Conservation (phyloP, 75 land plant genomes). For the Isoetes taiwanensis region DNA sequence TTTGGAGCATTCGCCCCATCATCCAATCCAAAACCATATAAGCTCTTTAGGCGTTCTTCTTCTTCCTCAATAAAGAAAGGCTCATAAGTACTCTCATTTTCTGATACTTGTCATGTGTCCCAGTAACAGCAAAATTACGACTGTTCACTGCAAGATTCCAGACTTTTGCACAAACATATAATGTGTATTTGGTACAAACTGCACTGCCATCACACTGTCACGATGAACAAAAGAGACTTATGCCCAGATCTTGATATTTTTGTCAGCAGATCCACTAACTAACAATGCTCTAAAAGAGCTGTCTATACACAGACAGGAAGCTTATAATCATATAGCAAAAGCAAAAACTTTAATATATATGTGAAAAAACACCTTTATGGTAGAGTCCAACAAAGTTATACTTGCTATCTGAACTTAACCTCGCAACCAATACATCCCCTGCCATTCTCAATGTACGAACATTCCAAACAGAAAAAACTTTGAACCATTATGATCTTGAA, state of each 20-base stretch:
- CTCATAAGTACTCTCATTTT: constrained; percentile 97
- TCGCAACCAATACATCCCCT: constrained; percentile 57
- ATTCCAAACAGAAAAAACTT: constrained; percentile 35
- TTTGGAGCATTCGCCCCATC: constrained; percentile 36
- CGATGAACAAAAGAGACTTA: too few relatives aligned
- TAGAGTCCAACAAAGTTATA: constrained; percentile 78
- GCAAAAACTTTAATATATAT: constrained; percentile 72
- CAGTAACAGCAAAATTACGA: constrained; percentile 83
- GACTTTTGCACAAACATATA: constrained; percentile 79
- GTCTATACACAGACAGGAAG: constrained; percentile 90
- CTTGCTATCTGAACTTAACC: constrained; percentile 70
- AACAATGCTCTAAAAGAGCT: constrained; percentile 86
- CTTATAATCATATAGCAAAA: constrained; percentile 85
- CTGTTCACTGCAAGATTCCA: constrained; percentile 83
- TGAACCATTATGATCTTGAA: too few relatives aligned
- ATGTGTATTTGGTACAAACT: constrained; percentile 91
- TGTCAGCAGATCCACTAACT: constrained; percentile 93
- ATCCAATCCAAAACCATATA: constrained; percentile 36
- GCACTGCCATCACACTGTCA: constrained; percentile 93
- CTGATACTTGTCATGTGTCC: constrained; percentile 88
- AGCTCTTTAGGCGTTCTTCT: neutral
- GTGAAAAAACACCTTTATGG: constrained; percentile 78
- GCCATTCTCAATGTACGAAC: constrained; percentile 69
- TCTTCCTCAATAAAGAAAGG: constrained; percentile 92
- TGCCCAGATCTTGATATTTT: constrained; percentile 99